Base-by-base conservation (phyloP, 805 yeast species). In the Saturnispora sekii region DNA sequence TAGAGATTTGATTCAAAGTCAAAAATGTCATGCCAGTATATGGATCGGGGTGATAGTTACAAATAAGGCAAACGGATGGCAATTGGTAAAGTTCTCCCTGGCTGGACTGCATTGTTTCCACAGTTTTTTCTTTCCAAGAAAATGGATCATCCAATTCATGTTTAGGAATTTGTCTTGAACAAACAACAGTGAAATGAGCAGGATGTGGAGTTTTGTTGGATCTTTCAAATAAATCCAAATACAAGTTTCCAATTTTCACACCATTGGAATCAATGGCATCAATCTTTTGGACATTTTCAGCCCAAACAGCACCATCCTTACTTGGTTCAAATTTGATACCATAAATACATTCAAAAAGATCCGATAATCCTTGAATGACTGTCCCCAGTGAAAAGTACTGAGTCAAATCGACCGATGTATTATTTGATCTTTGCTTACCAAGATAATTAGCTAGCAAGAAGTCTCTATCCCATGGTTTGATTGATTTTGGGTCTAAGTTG, bases 401-500 rank as follows among this genome's bases (percentile, higher is more conserved):
- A 28, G 79, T 70, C n/a, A 87, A 74, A 46, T 73, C 75, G 35
- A 69, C 71, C 37, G 54, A 59, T 39, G 62, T 62, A 11, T 47
- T 42, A 18, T 65, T 56, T 16, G 68, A 62, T 51, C 67, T 56
- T 46, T 63, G 63, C 14, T 60, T 55, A 32, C 67, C 53, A 42
- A 58, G 43, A 40, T 57, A 54, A 14, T 52, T 33, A 0, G 64
- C 52, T 2, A 60, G 51, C 21, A 74, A 51, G 48, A 74, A 89
- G 51, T 88, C 95, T 49, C 95, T 73, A 61, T 93, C 97, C 97
- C 97, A 93, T 1, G 96, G 96, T 48, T 77, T 74, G 30, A 88
- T 70, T 10, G 62, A 60, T 8, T 63, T 62, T 9, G 48, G 32
- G 10, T 43, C 37, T 4, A 74, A 59, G 2, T 77, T 62, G 17